Evolutionary conservation across 225 moss, liverwort and hornwort species (phyloP), one percentile per base, ranked within the genome.

Genomic region (Rhytidiadelphus loreus): DNA sequence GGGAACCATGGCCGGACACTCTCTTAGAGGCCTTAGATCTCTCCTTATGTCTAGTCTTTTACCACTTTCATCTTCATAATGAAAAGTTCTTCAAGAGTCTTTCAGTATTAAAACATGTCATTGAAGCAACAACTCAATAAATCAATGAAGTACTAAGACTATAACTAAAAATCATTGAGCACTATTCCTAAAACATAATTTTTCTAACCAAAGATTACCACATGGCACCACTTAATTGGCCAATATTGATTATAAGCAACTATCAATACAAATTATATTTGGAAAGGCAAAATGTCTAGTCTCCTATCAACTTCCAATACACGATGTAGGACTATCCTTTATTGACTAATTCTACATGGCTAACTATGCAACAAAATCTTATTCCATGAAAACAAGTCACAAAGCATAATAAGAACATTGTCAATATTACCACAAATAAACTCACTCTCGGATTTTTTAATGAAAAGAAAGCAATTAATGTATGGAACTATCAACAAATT

Each of bases 391-490:
- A 58, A 28, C 8, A 21, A 80, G 12, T 12, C 41, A 8, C 28
- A 80, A 41, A 30, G 17, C 8, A 8, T 28, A 26, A 28, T 7
- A 70, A 70, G 22, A 41, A 13, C 24, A 41, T 70, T 1, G 3
- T 15, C 26, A 43, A 15, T 2, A 70, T 8, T 41, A 26, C 2
- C 7, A 1, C 26, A 70, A 70, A 25, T 14, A 26, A 70, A 3
- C 8, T 26, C 1, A 8, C 4, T 26, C 0, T 21, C 3, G 4
- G 7, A 68, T 13, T 23, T 68, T 12, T n/a, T n/a, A 7, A 68
- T 12, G 11, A 68, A n/a, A 24, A 24, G 16, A 8, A 3, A 69
- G 4, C 8, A 69, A 69, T 69, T 24, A 7, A 69, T 69, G 13
- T 8, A 41, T 12, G 4, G 3, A 69, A 13, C 13, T 8, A 39